These are phyloP conservation scores for Amanita muscaria DNA, from an alignment of 768 basidiomycete species.

Conservation along the genomic window DNA sequence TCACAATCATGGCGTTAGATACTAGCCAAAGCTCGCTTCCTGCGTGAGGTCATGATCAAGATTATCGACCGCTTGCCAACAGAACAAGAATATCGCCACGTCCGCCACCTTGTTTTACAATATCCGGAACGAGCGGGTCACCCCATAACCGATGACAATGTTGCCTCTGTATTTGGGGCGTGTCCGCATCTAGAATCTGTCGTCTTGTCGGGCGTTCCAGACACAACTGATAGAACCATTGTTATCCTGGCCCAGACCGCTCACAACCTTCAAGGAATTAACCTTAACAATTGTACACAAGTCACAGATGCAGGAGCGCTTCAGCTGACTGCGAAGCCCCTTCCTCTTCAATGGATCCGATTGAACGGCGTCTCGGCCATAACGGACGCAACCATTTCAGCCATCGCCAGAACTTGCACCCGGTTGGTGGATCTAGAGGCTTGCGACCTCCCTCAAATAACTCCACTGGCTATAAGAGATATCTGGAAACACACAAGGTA, in stretches of 20 bases:
- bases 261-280: conserved; percentile 61
- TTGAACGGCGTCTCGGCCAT: conserved; percentile 62
- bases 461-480: conserved; percentile 62
- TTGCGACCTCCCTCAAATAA: conserved; percentile 57
- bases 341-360: conserved; percentile 65
- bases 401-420: conserved; percentile 67
- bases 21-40: conserved; percentile 18
- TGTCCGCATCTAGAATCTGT: conserved; percentile 64
- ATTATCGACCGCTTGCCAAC: conserved; percentile 53
- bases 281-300: conserved; percentile 64
- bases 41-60: conserved; percentile 51
- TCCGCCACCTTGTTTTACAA: conserved; percentile 51
- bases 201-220: conserved; percentile 57
- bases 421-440: conserved; percentile 79
- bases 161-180: conserved; percentile 44
- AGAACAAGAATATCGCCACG: conserved; percentile 47
- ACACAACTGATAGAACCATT: conserved; percentile 63
- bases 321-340: conserved; percentile 60
- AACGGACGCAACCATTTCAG: conserved; percentile 50
- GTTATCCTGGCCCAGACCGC: conserved; percentile 54
- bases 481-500: conserved; percentile 72
- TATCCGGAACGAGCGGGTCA: conserved; percentile 21
- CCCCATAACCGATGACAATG: conserved; percentile 47
- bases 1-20: neutral
- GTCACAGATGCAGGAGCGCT: conserved; percentile 75